Evolutionary conservation across 306 rosid genomes (phyloP), one percentile per base, ranked within the genome.

Genomic region (Cucumis sativus): DNA sequence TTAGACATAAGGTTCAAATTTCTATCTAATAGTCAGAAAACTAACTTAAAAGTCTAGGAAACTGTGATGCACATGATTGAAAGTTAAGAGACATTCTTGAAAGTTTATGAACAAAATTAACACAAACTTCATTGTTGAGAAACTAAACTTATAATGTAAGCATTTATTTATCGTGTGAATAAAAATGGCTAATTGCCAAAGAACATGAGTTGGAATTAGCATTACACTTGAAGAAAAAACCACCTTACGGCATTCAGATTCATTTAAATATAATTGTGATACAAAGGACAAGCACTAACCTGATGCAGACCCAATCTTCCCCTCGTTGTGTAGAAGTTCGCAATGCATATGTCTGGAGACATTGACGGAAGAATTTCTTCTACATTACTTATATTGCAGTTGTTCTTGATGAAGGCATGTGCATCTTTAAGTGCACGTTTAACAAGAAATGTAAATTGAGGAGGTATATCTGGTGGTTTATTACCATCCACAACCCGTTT

Each of bases 271-370:
- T 5, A 67, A 9, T n/a, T 40, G 49, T 40, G 33, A 40, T 35
- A 33, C 3, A 3, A 64, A 37, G 13, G 75, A 20, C 17, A 56
- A 40, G 64, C 15, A 64, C 80, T 21, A 43, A 91, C 96, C 91
- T 85, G 89, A 84, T 91, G 96, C 77, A 89, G 86, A 51, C 93
- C 91, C 61, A 91, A 91, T 75, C 78, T 86, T 79, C 96, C 97
- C 45, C 6, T 61, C 51, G 76, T 83, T 11, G 79, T 40, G 79
- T 92, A 92, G 79, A 90, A 92, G 81, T 92, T 92, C 75, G 83
- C 86, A 7, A 92, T 88, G 85, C 93, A 88, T 55, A 88, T 74
- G 80, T 89, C 82, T 11, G 97, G 97, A 69, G 85, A 83, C 84
- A 90, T 83, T 76, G 84, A 80, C 76, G 93, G 96, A 33, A 90